A percentile compares a stretch with the other conserved stretches of the same genome.
Evolutionary conservation across 768 basidiomycete species (phyloP).

Genomic region (Phlebiopsis gigantea): DNA sequence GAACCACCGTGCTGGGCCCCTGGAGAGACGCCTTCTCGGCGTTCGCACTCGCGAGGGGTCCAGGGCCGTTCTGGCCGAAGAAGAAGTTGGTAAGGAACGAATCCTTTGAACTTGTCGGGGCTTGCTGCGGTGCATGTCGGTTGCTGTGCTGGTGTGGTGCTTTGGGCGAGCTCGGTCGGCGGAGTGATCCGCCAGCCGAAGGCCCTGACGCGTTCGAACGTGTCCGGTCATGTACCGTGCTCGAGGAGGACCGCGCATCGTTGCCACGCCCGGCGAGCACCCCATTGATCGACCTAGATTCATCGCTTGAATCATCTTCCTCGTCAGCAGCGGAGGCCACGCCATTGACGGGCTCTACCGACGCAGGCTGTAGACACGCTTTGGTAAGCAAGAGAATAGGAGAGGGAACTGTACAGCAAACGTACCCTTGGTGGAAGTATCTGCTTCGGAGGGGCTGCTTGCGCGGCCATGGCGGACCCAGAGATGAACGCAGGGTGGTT

Average conservation of each 20-base stretch:
- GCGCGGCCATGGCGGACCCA: conserved; percentile 62
- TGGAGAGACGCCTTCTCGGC: conserved; percentile 25
- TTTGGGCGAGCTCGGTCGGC: conserved; percentile 18
- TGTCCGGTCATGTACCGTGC: conserved; percentile 70
- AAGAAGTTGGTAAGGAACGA: conserved; percentile 91
- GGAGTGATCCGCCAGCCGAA: conserved; percentile 15
- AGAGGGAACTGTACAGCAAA: too few species aligned
- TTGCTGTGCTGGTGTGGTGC: conserved; percentile 26
- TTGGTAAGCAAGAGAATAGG: background rate
- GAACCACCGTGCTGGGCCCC: conserved; percentile 33
- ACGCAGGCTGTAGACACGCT: conserved; percentile 46
- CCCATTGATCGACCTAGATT: conserved; percentile 48
- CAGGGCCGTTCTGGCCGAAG: conserved; percentile 88
- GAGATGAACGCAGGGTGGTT: conserved; percentile 95
- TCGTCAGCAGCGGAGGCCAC: conserved; percentile 56
- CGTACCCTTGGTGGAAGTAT: conserved; percentile 51
- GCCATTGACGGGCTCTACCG: conserved; percentile 60
- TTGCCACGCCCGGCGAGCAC: conserved; percentile 38
- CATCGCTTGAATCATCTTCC: conserved; percentile 50
- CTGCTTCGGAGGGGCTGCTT: conserved; percentile 45
- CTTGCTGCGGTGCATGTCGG: conserved; percentile 14
- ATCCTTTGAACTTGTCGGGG: conserved; percentile 57
- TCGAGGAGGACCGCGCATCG: conserved; percentile 68
- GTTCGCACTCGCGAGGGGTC: conserved; percentile 55
- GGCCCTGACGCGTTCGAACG: conserved; percentile 34